Conservation (phyloP, 257 asterid species). For the Capsicum pubescens region DNA sequence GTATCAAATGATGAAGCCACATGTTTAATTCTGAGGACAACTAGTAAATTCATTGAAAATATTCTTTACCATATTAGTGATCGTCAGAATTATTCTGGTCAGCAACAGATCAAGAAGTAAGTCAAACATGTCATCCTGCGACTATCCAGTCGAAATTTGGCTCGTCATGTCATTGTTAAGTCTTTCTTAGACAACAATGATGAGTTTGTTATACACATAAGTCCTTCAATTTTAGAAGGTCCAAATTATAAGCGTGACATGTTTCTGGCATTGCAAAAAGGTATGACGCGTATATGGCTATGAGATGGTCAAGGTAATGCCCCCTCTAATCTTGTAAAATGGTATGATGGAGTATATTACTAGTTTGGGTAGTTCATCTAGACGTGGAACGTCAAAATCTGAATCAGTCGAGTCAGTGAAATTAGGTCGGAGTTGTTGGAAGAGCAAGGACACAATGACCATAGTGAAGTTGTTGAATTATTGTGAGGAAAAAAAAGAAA, state of each 20-base stretch:
- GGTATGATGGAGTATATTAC: constrained; percentile 61
- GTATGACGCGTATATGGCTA: constrained; percentile 60
- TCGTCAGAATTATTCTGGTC: too few species aligned
- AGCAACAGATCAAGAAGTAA: too few species aligned
- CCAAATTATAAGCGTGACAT: constrained; percentile 37
- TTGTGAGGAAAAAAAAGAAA: constrained; percentile 52
- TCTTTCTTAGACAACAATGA: constrained; percentile 22
- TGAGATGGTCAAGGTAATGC: constrained; percentile 56
- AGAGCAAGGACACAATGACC: constrained; percentile 29
- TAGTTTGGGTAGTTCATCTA: background rate
- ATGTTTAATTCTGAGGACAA: too few species aligned
- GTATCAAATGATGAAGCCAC: constrained; percentile 63
- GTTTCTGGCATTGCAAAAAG: constrained; percentile 47
- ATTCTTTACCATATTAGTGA: too few species aligned
- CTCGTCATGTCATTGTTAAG: constrained; percentile 32
- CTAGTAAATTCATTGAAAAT: too few species aligned
- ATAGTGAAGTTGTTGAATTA: constrained; percentile 54
- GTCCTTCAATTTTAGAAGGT: constrained; percentile 48
- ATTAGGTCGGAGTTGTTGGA: constrained; percentile 39
- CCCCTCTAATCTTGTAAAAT: constrained; percentile 47
- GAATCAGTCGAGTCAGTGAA: background rate
- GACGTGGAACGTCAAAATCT: too few species aligned
- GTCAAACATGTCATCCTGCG: constrained; percentile 45
- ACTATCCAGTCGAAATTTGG: constrained; percentile 43
- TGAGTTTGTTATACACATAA: constrained; percentile 47